Evolutionary conservation across 129 eudicot species (phyloP), one percentile per base, ranked within the genome.

Genomic region (Logfia minima): DNA sequence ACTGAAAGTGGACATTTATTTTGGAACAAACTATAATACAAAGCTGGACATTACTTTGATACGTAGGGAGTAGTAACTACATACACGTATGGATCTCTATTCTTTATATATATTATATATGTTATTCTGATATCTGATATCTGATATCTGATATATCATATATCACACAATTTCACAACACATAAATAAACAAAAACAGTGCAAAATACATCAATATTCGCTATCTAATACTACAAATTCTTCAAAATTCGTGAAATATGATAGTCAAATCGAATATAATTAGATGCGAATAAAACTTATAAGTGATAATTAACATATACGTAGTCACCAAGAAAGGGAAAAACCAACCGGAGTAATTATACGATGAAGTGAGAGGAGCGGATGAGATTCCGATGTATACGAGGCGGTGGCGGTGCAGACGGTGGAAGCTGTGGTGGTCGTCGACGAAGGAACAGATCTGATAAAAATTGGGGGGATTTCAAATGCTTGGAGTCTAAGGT

Each of bases 401-500:
- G 52, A 45, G 52, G 52, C 17, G 52, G 52, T 35, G 39, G 39
- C 0, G 52, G 34, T 24, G 76, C 6, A 21, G 64, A 32, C 72
- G 32, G 64, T 22, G 79, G 22, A 24, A 64, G 63, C 73, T 55
- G 72, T 13, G 82, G 82, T 16, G 82, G 71, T 60, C 70, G 58
- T 78, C 35, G 76, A n/a, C 82, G 81, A 51, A 10, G 81, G 68
- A 69, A 75, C 45, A 69, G 81, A 78, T 78, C 75, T 78, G 81
- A 69, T 58, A 28, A 26, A 68, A 24, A 41, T 41, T 70, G n/a
- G n/a, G 43, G 76, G 82, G 77, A 76, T 4, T 41, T 78, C 63
- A 70, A n/a, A 78, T 68, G 51, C 82, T 60, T 78, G 81, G 51
- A 70, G 71, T 53, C 76, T 29, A 58, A 58, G 22, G 24, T 58